A percentile compares a stretch with the other conserved stretches of the same genome.
Conservation (phyloP, 768 basidiomycete genomes). For the Polyporus arcularius region DNA sequence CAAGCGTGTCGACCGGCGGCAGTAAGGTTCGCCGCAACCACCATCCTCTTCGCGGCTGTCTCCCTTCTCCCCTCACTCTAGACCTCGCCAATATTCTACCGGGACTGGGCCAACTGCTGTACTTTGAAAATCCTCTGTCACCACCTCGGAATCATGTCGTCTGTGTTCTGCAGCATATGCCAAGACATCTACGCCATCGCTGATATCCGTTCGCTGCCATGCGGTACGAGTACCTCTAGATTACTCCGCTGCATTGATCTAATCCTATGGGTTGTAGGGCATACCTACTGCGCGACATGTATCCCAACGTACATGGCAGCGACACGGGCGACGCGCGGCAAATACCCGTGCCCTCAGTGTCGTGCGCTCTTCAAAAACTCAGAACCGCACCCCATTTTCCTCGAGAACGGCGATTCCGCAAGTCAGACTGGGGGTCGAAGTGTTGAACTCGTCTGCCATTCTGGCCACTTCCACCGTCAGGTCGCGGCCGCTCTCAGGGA, state of each 20-base stretch:
- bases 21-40: too few species aligned
- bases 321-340: not conserved
- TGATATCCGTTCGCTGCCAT: slow-evolving; percentile 5
- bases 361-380: not conserved
- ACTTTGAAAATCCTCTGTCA: too few species aligned
- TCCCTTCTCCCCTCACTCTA: not conserved
- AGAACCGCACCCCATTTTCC: slow-evolving; percentile 4
- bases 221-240: not conserved
- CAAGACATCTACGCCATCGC: slow-evolving; percentile 2
- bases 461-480: not conserved
- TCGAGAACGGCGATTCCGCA: not conserved
- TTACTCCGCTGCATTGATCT: not conserved
- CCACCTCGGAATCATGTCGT: too few species aligned
- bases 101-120: not conserved
- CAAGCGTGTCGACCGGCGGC: too few species aligned
- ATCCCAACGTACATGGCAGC: not conserved
- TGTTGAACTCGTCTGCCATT: not conserved
- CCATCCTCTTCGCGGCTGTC: too few species aligned
- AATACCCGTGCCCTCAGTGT: slow-evolving; percentile 7
- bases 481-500: not conserved
- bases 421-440: not conserved
- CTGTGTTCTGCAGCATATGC: slow-evolving; percentile 6
- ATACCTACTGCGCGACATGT: not conserved
- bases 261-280: not conserved
- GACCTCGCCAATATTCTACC: not conserved